Percentiles rank a stretch among this genome's conserved stretches.
phyloP scores from a whole-genome alignment of 257 asterid species.

The Solanum arcanum region DNA sequence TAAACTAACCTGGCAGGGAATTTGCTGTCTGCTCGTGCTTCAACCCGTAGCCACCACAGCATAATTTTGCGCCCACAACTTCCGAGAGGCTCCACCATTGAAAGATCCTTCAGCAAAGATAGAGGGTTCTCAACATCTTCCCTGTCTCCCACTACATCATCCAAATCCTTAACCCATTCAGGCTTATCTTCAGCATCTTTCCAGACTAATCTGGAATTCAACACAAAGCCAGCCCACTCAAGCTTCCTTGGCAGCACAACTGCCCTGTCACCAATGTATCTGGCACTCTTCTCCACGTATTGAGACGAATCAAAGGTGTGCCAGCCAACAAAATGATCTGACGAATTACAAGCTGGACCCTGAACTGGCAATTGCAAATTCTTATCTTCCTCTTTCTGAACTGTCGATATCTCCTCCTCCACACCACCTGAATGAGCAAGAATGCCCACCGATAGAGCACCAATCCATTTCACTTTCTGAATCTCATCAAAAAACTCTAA shows the following conservation, averaged over 20 bases:
- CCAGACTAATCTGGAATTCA: constrained; percentile 85
- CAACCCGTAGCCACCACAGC: constrained; percentile 99
- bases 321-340: constrained; percentile 81
- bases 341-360: constrained; percentile 92
- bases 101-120: constrained; percentile 53
- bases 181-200: constrained; percentile 60
- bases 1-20: constrained; percentile 86
- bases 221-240: constrained; percentile 92
- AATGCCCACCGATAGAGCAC: constrained; percentile 80
- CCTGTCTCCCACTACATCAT: constrained; percentile 30
- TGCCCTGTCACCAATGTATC: constrained; percentile 75
- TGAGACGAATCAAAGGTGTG: constrained; percentile 50
- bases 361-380: constrained; percentile 58
- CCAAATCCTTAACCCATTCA: constrained; percentile 71
- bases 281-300: constrained; percentile 49
- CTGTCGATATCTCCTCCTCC: constrained; percentile 24
- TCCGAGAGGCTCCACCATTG: constrained; percentile 92
- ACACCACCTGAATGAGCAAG: constrained; percentile 59
- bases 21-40: constrained; percentile 94
- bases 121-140: constrained; percentile 63
- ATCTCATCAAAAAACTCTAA: constrained; percentile 92
- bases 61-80: constrained; percentile 77
- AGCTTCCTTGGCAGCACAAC: constrained; percentile 76
- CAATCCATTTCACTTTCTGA: constrained; percentile 85
- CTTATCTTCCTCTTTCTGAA: constrained; percentile 34